Percentiles rank a stretch among this genome's conserved stretches.
Evolutionary conservation across 129 eudicot genomes (phyloP).

Genomic region (Chrysanthemum seticuspe): DNA sequence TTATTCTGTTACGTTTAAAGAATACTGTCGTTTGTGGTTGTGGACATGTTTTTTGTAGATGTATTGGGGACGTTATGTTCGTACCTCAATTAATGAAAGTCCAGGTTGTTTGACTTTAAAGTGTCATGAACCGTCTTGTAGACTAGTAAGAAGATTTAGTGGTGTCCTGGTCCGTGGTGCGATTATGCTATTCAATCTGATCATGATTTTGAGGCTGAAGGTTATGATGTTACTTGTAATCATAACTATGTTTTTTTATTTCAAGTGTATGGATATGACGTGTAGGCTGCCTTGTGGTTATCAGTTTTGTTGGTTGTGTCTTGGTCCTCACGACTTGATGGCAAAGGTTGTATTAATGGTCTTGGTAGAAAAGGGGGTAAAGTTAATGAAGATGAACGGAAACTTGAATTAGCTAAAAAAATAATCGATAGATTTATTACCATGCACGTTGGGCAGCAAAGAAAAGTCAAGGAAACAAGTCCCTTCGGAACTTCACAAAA

Average conservation of each 20-base stretch:
- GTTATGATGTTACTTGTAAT: too few relatives aligned
- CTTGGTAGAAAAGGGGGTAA: slow-evolving; percentile 13
- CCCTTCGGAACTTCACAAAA: too few relatives aligned
- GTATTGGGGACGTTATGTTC: slow-evolving; percentile 42
- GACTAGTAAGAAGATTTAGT: slow-evolving; percentile 35
- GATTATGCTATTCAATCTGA: slow-evolving; percentile 7
- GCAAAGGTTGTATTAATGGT: slow-evolving; percentile 20
- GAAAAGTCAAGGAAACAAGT: too few relatives aligned
- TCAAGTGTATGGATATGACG: slow-evolving; percentile 10
- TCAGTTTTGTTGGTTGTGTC: slow-evolving; percentile 58
- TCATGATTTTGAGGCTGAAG: slow-evolving; percentile 21
- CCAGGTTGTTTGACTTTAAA: slow-evolving; percentile 46
- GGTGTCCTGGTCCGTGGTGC: slow-evolving; percentile 64
- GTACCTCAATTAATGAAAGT: slow-evolving; percentile 33
- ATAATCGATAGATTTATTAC: too few relatives aligned
- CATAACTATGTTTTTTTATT: too few relatives aligned
- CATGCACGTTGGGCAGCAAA: too few relatives aligned
- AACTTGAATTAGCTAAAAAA: too few relatives aligned
- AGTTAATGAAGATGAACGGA: neutral
- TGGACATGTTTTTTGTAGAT: slow-evolving; percentile 38
- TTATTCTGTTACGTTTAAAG: neutral
- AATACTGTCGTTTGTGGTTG: slow-evolving; percentile 28
- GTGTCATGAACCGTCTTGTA: slow-evolving; percentile 52
- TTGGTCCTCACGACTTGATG: slow-evolving; percentile 21
- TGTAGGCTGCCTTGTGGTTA: slow-evolving; percentile 43